Percentiles rank a stretch among this genome's conserved stretches.
Evolutionary conservation across 306 rosid genomes (phyloP).

Genomic region (Medicago ruthenica): DNA sequence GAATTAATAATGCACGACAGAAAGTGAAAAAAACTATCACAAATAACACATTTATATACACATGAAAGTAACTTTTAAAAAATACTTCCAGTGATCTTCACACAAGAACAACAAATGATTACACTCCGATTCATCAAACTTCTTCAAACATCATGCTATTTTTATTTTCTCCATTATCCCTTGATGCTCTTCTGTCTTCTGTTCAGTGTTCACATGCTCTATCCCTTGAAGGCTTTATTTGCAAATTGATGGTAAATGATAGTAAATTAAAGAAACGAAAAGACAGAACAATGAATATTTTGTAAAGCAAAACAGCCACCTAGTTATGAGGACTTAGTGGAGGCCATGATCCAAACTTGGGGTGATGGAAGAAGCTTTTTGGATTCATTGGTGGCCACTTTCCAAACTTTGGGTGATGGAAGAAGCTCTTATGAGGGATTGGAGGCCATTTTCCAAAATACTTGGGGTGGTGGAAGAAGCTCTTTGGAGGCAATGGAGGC

Average conservation of each 20-base stretch:
- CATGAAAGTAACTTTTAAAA: background rate
- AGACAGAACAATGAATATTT: slow-evolving; percentile 28
- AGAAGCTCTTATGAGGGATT: slow-evolving; percentile 15
- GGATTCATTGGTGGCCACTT: slow-evolving; percentile 38
- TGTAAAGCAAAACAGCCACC: background rate
- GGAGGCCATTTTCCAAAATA: slow-evolving; percentile 49
- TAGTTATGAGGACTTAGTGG: slow-evolving; percentile 54
- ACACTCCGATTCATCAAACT: slow-evolving; percentile 30
- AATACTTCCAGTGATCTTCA: slow-evolving; percentile 17
- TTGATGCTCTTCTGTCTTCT: slow-evolving; percentile 1
- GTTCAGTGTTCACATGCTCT: slow-evolving; percentile 16
- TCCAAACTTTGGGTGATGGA: slow-evolving; percentile 64
- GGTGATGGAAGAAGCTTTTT: slow-evolving; percentile 15
- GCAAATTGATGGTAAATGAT: slow-evolving; percentile 25
- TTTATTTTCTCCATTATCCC: background rate
- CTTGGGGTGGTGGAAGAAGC: slow-evolving; percentile 61
- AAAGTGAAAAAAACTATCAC: slow-evolving; percentile 12
- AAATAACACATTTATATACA: slow-evolving; percentile 25
- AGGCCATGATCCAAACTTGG: slow-evolving; percentile 35
- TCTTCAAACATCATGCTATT: slow-evolving; percentile 6
- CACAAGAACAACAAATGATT: slow-evolving; percentile 23
- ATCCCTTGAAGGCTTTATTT: slow-evolving; percentile 40
- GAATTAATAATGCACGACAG: background rate
- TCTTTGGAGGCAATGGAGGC: background rate
- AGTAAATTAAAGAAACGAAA: slow-evolving; percentile 25